phyloP scores from a whole-genome alignment of 441 rosid species.

The Pelargonium citronellum region DNA sequence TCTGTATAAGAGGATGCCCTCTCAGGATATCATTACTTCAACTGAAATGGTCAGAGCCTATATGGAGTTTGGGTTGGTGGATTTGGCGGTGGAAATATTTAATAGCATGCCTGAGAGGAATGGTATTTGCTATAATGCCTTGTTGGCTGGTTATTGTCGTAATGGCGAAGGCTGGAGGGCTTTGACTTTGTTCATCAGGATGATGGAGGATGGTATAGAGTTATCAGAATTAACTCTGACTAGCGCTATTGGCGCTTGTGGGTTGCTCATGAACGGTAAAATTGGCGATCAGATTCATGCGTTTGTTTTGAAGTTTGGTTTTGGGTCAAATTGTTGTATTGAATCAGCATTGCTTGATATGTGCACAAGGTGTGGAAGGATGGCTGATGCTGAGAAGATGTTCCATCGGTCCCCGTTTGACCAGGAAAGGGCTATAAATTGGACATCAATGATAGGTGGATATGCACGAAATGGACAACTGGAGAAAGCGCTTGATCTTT shows the following conservation, averaged over 20 bases:
- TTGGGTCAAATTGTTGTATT: slow-evolving; percentile 43
- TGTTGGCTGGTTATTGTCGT: slow-evolving; percentile 60
- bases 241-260: slow-evolving; percentile 56
- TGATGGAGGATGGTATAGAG: slow-evolving; percentile 49
- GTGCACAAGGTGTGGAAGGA: slow-evolving; percentile 75
- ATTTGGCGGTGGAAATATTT: slow-evolving; percentile 50
- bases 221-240: slow-evolving; percentile 60
- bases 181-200: slow-evolving; percentile 40
- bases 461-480: slow-evolving; percentile 67
- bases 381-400: slow-evolving; percentile 64
- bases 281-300: slow-evolving; percentile 71
- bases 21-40: slow-evolving; percentile 52
- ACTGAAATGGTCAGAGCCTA: slow-evolving; percentile 61
- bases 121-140: slow-evolving; percentile 46
- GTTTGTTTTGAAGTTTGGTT: slow-evolving; percentile 57
- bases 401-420: slow-evolving; percentile 46
- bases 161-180: slow-evolving; percentile 50
- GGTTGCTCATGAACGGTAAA: slow-evolving; percentile 35
- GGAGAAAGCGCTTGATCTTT: slow-evolving; percentile 54
- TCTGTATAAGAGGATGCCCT: slow-evolving; percentile 45
- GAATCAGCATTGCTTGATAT: slow-evolving; percentile 68
- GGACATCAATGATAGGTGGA: slow-evolving; percentile 65
- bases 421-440: slow-evolving; percentile 37
- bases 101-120: slow-evolving; percentile 57
- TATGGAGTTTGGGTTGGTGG: slow-evolving; percentile 57